Conservation (phyloP, 768 basidiomycete species). For the Pluteus cervinus region DNA sequence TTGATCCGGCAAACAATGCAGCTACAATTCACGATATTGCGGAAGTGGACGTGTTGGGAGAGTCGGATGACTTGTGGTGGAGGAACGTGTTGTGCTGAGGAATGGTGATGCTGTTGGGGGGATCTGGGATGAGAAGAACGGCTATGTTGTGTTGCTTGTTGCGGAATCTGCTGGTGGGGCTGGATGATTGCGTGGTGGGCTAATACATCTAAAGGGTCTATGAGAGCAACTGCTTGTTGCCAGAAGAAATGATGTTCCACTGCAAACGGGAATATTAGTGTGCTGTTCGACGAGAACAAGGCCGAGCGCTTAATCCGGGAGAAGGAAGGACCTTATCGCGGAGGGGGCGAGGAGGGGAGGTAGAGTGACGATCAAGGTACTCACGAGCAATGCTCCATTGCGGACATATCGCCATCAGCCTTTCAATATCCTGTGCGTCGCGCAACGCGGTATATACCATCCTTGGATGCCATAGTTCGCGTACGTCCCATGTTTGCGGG, state of each 20-base stretch:
- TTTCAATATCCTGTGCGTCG: slow-evolving; percentile 54
- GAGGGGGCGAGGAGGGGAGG: not conserved
- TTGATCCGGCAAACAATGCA: slow-evolving; percentile 73
- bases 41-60: slow-evolving; percentile 57
- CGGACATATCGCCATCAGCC: slow-evolving; percentile 56
- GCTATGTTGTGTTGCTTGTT: slow-evolving; percentile 20
- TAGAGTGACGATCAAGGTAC: slow-evolving; percentile 15
- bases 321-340: not conserved
- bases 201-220: slow-evolving; percentile 59
- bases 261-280: slow-evolving; percentile 22
- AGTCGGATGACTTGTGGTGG: slow-evolving; percentile 24
- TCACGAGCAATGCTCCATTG: slow-evolving; percentile 56
- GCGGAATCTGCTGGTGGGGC: slow-evolving; percentile 33
- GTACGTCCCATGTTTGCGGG: slow-evolving; percentile 42
- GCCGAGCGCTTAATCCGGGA: not conserved
- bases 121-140: too few relatives aligned
- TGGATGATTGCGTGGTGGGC: slow-evolving; percentile 42
- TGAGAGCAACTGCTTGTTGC: slow-evolving; percentile 52
- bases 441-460: slow-evolving; percentile 59
- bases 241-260: slow-evolving; percentile 70
- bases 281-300: too few relatives aligned
- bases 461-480: slow-evolving; percentile 53
- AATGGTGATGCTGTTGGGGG: too few relatives aligned
- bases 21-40: slow-evolving; percentile 43
- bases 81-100: slow-evolving; percentile 21